Percentiles rank a stretch among this genome's conserved stretches.
phyloP scores from a whole-genome alignment of 129 eudicot species.

The Oenanthe sinensis region DNA sequence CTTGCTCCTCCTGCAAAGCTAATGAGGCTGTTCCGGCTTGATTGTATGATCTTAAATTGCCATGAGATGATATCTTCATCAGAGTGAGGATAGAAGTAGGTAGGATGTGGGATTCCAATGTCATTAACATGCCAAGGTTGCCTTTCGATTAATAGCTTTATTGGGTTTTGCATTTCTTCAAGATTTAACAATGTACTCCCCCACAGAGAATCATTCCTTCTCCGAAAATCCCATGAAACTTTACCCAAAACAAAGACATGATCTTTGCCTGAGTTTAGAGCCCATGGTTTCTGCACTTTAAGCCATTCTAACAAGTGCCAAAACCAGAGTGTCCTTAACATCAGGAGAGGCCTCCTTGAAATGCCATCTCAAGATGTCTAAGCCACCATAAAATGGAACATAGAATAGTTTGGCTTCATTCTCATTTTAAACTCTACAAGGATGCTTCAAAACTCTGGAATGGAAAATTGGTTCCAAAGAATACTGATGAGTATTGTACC shows the following conservation, averaged over 20 bases:
- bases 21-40: conserved; percentile 36
- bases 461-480: conserved; percentile 73
- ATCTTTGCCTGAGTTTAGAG: conserved; percentile 50
- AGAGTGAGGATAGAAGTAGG: conserved; percentile 70
- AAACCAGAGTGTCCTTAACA: conserved; percentile 50
- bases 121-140: conserved; percentile 86
- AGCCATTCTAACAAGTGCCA: conserved; percentile 66
- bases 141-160: conserved; percentile 71
- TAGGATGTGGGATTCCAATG: conserved; percentile 81
- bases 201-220: conserved; percentile 40
- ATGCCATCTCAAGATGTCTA: conserved; percentile 79
- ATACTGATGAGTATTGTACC: conserved; percentile 83
- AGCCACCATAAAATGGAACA: conserved; percentile 80
- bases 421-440: conserved; percentile 58
- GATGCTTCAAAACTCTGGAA: conserved; percentile 56
- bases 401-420: conserved; percentile 66
- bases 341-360: conserved; percentile 57
- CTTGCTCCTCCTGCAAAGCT: conserved; percentile 70
- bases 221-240: conserved; percentile 81
- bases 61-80: conserved; percentile 79
- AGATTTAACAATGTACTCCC: conserved; percentile 64
- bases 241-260: conserved; percentile 78
- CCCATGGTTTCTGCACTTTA: conserved; percentile 51
- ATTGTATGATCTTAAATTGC: conserved; percentile 51
- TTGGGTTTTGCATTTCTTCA: conserved; percentile 62